These are phyloP conservation scores for Fusarium algeriense DNA, from an alignment of 2,329 filamentous ascomycete species.

Conservation along the genomic window DNA sequence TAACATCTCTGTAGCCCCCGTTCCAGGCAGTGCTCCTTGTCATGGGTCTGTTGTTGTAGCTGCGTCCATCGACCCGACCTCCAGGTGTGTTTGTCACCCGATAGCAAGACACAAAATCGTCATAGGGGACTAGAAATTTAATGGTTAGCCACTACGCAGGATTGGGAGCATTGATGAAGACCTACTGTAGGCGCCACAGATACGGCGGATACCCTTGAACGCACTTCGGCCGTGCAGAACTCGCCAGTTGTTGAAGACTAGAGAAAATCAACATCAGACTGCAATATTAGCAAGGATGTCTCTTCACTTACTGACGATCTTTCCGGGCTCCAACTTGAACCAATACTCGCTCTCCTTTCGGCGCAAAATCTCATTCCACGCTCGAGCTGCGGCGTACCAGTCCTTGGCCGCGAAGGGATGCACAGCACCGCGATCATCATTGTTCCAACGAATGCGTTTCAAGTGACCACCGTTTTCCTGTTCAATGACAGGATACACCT, in stretches of 20 bases:
- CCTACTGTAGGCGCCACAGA: conserved; percentile 93
- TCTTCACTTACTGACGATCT: conserved; percentile 73
- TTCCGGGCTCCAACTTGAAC: conserved; percentile 85
- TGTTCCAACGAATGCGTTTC: conserved; percentile 88
- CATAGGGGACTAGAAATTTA: conserved; percentile 72
- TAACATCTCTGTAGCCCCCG: background rate
- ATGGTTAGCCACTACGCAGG: conserved; percentile 10
- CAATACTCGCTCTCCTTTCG: conserved; percentile 77
- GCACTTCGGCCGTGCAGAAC: conserved; percentile 87
- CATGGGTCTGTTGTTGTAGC: conserved; percentile 47
- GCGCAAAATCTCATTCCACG: conserved; percentile 78
- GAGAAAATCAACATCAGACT: conserved; percentile 26
- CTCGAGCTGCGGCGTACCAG: conserved; percentile 86
- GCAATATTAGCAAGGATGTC: background rate
- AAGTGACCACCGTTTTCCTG: conserved; percentile 58
- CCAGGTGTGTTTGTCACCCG: conserved; percentile 74
- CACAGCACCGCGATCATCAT: conserved; percentile 83
- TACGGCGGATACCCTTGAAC: conserved; percentile 86
- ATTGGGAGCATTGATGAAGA: conserved; percentile 39
- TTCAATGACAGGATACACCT: conserved; percentile 78
- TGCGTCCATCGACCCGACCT: conserved; percentile 57
- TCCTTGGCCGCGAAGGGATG: conserved; percentile 51
- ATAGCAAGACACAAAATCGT: conserved; percentile 84
- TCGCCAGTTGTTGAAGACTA: conserved; percentile 97
- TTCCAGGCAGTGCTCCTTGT: background rate